Evolutionary conservation across 2,329 filamentous ascomycete species (phyloP).

Genomic region (Fusarium incarnatum): DNA sequence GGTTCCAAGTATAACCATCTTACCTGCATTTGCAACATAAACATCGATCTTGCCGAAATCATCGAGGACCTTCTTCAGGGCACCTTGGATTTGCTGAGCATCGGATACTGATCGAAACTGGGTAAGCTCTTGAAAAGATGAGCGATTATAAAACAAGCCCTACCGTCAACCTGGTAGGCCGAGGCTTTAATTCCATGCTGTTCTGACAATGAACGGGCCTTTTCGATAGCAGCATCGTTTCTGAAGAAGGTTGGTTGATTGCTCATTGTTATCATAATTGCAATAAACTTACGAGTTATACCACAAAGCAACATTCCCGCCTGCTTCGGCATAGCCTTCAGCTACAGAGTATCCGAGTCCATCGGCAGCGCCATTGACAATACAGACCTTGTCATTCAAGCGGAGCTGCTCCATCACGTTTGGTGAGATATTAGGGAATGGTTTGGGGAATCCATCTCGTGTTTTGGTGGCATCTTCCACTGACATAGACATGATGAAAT

Average conservation of each 20-base stretch:
- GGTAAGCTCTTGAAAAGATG: not conserved
- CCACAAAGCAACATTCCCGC: conserved; percentile 54
- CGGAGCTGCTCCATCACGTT: conserved; percentile 60
- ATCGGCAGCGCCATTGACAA: conserved; percentile 59
- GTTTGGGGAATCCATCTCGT: conserved; percentile 43
- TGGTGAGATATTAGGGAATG: conserved; percentile 41
- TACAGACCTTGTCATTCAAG: conserved; percentile 56
- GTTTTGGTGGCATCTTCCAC: conserved; percentile 37
- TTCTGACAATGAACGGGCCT: conserved; percentile 50
- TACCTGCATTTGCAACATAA: conserved; percentile 46
- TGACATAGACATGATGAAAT: conserved; percentile 46
- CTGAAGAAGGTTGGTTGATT: conserved; percentile 3
- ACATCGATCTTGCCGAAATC: conserved; percentile 46
- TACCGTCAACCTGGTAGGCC: conserved; percentile 59
- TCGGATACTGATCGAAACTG: conserved; percentile 53
- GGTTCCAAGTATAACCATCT: conserved; percentile 40
- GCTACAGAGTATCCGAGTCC: conserved; percentile 59
- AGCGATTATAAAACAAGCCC: not conserved
- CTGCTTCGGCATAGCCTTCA: conserved; percentile 60
- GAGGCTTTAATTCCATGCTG: conserved; percentile 52
- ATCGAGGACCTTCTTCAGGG: conserved; percentile 31
- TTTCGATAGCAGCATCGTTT: conserved; percentile 53
- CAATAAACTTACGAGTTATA: conserved; percentile 46
- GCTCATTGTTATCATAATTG: fast-evolving
- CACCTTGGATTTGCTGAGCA: conserved; percentile 43